A percentile compares a stretch with the other conserved stretches of the same genome.
These are phyloP conservation scores for Ascosphaera acerosa DNA, from an alignment of 2,329 filamentous ascomycete genomes.

Conservation along the genomic window DNA sequence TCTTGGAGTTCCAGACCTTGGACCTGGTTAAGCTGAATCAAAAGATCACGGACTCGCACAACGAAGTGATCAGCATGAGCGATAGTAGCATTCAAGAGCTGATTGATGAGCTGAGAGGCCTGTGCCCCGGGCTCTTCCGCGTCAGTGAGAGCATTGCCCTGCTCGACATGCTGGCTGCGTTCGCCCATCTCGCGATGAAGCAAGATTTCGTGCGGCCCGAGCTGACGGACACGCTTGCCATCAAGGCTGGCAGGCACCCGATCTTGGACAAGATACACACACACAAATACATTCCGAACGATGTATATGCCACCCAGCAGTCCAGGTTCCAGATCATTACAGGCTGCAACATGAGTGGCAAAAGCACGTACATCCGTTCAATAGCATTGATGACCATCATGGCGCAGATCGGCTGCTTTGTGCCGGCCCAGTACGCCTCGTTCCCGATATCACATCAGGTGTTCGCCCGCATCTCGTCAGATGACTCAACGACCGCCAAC, in stretches of 20 bases:
- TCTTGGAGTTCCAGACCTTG: slow-evolving; percentile 68
- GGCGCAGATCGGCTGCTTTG: slow-evolving; percentile 79
- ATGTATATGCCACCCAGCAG: slow-evolving; percentile 60
- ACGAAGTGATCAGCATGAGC: slow-evolving; percentile 62
- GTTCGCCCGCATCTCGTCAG: slow-evolving; percentile 66
- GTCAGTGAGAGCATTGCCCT: slow-evolving; percentile 69
- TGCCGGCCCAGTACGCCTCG: slow-evolving; percentile 61
- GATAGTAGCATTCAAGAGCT: slow-evolving; percentile 50
- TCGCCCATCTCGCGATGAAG: slow-evolving; percentile 46
- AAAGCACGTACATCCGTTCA: slow-evolving; percentile 80
- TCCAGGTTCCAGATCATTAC: slow-evolving; percentile 81
- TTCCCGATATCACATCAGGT: slow-evolving; percentile 61
- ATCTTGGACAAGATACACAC: slow-evolving; percentile 48
- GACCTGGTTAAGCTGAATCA: slow-evolving; percentile 58
- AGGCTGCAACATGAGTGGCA: slow-evolving; percentile 95
- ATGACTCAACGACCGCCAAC: slow-evolving; percentile 73
- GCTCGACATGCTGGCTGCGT: slow-evolving; percentile 62
- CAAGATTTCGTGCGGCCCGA: slow-evolving; percentile 44
- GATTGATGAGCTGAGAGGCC: slow-evolving; percentile 41
- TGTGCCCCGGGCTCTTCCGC: slow-evolving; percentile 51
- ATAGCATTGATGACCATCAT: slow-evolving; percentile 70
- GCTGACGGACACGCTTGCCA: slow-evolving; percentile 39
- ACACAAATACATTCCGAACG: slow-evolving; percentile 58
- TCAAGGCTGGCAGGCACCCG: slow-evolving; percentile 53
- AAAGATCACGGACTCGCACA: slow-evolving; percentile 53